These are phyloP conservation scores for Pezicula carpinea DNA, from an alignment of 2,329 filamentous ascomycete species.

Conservation along the genomic window DNA sequence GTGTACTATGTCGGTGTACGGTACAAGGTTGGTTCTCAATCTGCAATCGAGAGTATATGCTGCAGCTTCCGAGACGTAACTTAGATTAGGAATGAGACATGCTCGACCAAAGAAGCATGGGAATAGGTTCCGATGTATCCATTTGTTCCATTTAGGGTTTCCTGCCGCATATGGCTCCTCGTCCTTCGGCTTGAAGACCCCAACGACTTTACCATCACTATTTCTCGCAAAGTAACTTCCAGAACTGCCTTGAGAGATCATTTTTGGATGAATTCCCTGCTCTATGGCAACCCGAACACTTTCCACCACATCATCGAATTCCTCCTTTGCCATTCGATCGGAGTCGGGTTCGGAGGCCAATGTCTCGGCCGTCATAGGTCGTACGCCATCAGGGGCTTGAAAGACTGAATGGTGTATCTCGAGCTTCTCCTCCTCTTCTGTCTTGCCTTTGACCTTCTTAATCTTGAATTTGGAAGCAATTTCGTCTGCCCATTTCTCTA, in stretches of 20 bases:
- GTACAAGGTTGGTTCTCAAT: conserved; percentile 85
- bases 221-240: conserved; percentile 97
- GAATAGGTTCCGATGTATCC: conserved; percentile 96
- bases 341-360: conserved; percentile 57
- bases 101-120: conserved; percentile 95
- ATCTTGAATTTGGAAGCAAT: conserved; percentile 97
- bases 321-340: conserved; percentile 66
- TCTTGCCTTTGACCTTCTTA: conserved; percentile 66
- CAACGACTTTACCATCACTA: conserved; percentile 86
- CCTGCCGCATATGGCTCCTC: conserved; percentile 96
- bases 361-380: conserved; percentile 71
- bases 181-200: conserved; percentile 98
- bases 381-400: conserved; percentile 82
- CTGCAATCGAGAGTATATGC: conserved; percentile 93
- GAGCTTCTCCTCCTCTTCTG: conserved; percentile 74
- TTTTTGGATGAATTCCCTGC: conserved; percentile 84
- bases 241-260: conserved; percentile 96
- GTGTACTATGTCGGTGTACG: conserved; percentile 92
- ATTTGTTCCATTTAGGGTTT: conserved; percentile 99
- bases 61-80: conserved; percentile 95
- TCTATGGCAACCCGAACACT: conserved; percentile 88
- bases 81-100: conserved; percentile 92
- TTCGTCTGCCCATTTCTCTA: conserved; percentile 97
- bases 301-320: conserved; percentile 86
- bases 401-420: conserved; percentile 99